phyloP scores from a whole-genome alignment of 2,329 filamentous ascomycete genomes.

The Colletotrichum sp. region DNA sequence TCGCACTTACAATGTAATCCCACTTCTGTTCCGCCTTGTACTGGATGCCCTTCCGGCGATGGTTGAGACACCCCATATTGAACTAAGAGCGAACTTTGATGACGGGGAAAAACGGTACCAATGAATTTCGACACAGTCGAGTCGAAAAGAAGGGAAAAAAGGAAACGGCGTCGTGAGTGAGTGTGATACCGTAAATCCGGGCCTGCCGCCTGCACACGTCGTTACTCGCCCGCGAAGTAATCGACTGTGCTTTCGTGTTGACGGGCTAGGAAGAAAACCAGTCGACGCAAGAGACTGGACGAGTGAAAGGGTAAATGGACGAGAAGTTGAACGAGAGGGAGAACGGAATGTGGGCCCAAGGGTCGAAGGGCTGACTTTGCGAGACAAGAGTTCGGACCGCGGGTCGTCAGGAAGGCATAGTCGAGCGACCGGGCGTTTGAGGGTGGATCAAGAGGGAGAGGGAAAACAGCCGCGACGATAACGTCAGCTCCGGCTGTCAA shows the following conservation, averaged over 20 bases:
- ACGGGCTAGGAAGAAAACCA: conserved; percentile 19
- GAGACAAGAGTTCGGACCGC: conserved; percentile 14
- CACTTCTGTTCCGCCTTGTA: conserved; percentile 88
- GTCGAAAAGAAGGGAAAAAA: background rate
- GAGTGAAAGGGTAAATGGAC: background rate
- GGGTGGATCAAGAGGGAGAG: conserved; percentile 9
- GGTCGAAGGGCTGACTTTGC: background rate
- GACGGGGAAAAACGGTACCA: background rate
- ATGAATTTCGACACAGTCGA: conserved; percentile 14
- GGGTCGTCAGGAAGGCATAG: conserved; percentile 9
- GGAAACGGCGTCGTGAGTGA: background rate
- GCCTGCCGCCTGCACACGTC: conserved; percentile 49
- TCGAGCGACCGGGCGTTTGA: conserved; percentile 15
- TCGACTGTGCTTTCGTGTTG: conserved; percentile 41
- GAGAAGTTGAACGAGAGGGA: conserved; percentile 10
- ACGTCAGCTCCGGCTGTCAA: background rate
- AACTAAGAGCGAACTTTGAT: background rate
- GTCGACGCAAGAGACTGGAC: conserved; percentile 16
- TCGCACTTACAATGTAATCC: conserved; percentile 80
- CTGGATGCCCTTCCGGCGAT: conserved; percentile 64
- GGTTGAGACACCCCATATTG: conserved; percentile 71
- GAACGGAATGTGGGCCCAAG: conserved; percentile 18
- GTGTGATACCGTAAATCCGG: conserved; percentile 27
- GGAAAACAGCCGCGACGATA: background rate
- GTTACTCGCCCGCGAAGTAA: conserved; percentile 56